Conservation (phyloP, 2,329 filamentous ascomycete species). For the Penicillium sp. region DNA sequence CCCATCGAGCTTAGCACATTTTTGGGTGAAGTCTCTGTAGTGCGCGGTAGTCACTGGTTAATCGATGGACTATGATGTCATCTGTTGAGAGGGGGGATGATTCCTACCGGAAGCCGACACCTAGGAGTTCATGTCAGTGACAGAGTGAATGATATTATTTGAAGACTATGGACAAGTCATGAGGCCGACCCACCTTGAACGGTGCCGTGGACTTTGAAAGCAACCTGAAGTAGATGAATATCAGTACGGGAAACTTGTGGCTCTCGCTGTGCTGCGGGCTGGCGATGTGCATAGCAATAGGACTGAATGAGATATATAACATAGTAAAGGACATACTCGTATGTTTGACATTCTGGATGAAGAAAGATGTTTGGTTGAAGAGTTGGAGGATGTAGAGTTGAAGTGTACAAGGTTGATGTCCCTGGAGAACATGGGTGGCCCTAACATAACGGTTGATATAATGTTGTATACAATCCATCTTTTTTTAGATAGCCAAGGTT, state of each 20-base stretch:
- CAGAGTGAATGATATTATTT: background rate
- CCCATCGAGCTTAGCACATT: slow-evolving; percentile 43
- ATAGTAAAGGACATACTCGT: slow-evolving; percentile 12
- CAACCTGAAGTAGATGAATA: slow-evolving; percentile 28
- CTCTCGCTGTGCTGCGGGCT: background rate
- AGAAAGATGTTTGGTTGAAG: background rate
- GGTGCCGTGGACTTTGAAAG: slow-evolving; percentile 59
- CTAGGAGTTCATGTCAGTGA: slow-evolving; percentile 19
- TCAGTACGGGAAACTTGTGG: slow-evolving; percentile 8
- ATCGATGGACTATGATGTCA: slow-evolving; percentile 21
- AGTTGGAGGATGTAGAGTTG: slow-evolving; percentile 1
- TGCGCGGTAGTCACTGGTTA: background rate
- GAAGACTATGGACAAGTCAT: background rate
- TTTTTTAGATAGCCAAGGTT: background rate
- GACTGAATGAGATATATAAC: background rate
- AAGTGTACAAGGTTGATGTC: background rate
- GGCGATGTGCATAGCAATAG: background rate
- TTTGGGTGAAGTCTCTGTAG: slow-evolving; percentile 45
- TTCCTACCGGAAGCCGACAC: slow-evolving; percentile 37
- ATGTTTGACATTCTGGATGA: slow-evolving; percentile 22
- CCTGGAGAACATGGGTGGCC: background rate
- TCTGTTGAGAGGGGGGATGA: background rate
- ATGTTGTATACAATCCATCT: background rate
- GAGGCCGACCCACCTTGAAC: slow-evolving; percentile 62
- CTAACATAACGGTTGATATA: background rate